Conservation (phyloP, 1,139 yeast species). For the Kazachstania sp. region DNA sequence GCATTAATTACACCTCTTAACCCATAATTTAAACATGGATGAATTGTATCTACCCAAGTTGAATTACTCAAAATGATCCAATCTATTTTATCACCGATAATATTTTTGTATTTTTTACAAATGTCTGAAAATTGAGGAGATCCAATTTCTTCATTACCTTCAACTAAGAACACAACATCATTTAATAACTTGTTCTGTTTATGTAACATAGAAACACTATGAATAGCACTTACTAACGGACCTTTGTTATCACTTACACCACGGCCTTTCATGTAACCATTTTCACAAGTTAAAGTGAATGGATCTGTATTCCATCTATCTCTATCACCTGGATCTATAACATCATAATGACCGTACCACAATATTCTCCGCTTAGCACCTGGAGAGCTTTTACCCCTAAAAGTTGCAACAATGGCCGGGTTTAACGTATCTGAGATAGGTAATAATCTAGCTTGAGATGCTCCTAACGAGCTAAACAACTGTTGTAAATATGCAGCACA, state of each 20-base stretch:
- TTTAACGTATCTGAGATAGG: constrained; percentile 67
- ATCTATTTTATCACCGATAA: constrained; percentile 60
- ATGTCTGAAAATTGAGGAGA: constrained; percentile 75
- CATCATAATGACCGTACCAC: constrained; percentile 97
- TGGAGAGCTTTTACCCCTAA: constrained; percentile 38
- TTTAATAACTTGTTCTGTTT: constrained; percentile 46
- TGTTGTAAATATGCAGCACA: constrained; percentile 73
- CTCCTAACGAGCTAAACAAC: constrained; percentile 64
- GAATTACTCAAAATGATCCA: constrained; percentile 88
- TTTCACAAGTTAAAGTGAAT: constrained; percentile 59
- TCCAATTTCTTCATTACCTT: constrained; percentile 95
- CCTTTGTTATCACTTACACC: constrained; percentile 96
- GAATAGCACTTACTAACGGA: constrained; percentile 81
- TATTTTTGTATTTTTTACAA: constrained; percentile 39
- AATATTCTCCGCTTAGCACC: constrained; percentile 40
- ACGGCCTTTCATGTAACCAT: constrained; percentile 84
- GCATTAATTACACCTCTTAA: constrained; percentile 85
- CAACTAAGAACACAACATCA: constrained; percentile 77
- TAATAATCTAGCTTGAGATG: constrained; percentile 52
- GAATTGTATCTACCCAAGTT: constrained; percentile 83
- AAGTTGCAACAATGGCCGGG: constrained; percentile 74
- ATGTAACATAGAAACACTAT: constrained; percentile 70
- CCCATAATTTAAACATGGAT: constrained; percentile 91
- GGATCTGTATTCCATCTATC: constrained; percentile 75
- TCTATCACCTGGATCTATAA: constrained; percentile 58